phyloP scores from a whole-genome alignment of 2,329 filamentous ascomycete species.

The Parascedosporium putredinis region DNA sequence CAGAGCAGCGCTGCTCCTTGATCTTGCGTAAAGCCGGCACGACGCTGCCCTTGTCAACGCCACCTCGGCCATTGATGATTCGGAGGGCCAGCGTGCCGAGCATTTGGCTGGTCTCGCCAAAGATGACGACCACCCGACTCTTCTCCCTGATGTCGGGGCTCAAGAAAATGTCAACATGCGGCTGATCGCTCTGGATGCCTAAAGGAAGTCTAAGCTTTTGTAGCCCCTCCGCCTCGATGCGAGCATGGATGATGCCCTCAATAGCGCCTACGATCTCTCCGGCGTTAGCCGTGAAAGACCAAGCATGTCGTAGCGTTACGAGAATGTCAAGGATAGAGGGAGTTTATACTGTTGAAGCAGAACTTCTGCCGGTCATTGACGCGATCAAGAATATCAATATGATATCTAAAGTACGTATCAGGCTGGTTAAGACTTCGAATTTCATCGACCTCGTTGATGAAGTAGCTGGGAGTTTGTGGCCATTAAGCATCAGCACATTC shows the following conservation, averaged over 20 bases:
- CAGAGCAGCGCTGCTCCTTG: slow-evolving; percentile 22
- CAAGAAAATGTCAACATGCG: slow-evolving; percentile 59
- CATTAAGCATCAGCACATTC: neutral
- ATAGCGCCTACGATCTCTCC: slow-evolving; percentile 45
- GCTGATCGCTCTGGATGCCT: slow-evolving; percentile 31
- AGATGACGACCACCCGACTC: slow-evolving; percentile 58
- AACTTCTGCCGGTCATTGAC: slow-evolving; percentile 68
- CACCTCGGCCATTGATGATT: slow-evolving; percentile 49
- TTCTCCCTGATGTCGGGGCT: slow-evolving; percentile 40
- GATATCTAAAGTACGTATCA: slow-evolving; percentile 63
- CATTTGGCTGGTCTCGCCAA: slow-evolving; percentile 63
- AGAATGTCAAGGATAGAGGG: too few relatives aligned
- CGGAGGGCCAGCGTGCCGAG: slow-evolving; percentile 67
- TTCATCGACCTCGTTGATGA: slow-evolving; percentile 65
- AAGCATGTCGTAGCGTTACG: too few relatives aligned
- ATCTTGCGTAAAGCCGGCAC: slow-evolving; percentile 49
- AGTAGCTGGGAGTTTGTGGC: slow-evolving; percentile 50
- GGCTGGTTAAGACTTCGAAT: slow-evolving; percentile 60
- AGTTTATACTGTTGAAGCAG: slow-evolving; percentile 57
- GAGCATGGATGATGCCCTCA: slow-evolving; percentile 46
- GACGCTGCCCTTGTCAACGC: slow-evolving; percentile 60
- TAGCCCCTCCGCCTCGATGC: slow-evolving; percentile 53
- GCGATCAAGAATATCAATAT: slow-evolving; percentile 61
- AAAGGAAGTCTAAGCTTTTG: slow-evolving; percentile 52
- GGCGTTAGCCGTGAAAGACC: too few relatives aligned